Conservation (phyloP, 1,139 yeast genomes). For the Kodamaea arcana region DNA sequence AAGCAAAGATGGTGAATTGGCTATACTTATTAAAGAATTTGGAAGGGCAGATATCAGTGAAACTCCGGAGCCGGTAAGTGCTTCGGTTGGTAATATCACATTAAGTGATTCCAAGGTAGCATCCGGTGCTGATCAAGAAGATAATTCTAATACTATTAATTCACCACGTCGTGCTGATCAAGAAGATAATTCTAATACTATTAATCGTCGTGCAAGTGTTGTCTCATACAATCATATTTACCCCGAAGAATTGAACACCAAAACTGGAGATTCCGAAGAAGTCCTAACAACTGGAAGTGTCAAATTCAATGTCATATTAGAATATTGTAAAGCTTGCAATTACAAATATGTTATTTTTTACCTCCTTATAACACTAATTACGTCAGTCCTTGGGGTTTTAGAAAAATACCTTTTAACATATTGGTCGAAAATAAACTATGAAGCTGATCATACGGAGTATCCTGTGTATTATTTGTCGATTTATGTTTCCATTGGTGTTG, state of each 20-base stretch:
- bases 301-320: slow-evolving; percentile 19
- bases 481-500: slow-evolving; percentile 20
- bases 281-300: slow-evolving; percentile 22
- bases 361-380: slow-evolving; percentile 15
- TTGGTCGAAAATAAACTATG: slow-evolving; percentile 25
- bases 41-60: slow-evolving; percentile 35
- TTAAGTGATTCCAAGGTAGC: no score
- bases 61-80: no score
- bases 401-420: slow-evolving; percentile 23
- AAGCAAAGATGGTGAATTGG: slow-evolving; percentile 12
- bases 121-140: slow-evolving; percentile 5
- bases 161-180: background rate
- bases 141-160: background rate
- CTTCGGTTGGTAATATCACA: no score
- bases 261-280: slow-evolving; percentile 21
- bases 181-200: slow-evolving; percentile 6
- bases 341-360: slow-evolving; percentile 20
- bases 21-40: slow-evolving; percentile 62
- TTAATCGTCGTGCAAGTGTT: slow-evolving; percentile 16
- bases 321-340: slow-evolving; percentile 26
- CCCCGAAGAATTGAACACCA: slow-evolving; percentile 14
- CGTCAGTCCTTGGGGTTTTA: slow-evolving; percentile 15
- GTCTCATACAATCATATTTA: slow-evolving; percentile 21
- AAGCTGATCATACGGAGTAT: slow-evolving; percentile 17
- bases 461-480: slow-evolving; percentile 17